Percentiles rank a stretch among this genome's conserved stretches.
Evolutionary conservation across 2,329 filamentous ascomycete genomes (phyloP).

Genomic region (Ophiostoma ulmi): DNA sequence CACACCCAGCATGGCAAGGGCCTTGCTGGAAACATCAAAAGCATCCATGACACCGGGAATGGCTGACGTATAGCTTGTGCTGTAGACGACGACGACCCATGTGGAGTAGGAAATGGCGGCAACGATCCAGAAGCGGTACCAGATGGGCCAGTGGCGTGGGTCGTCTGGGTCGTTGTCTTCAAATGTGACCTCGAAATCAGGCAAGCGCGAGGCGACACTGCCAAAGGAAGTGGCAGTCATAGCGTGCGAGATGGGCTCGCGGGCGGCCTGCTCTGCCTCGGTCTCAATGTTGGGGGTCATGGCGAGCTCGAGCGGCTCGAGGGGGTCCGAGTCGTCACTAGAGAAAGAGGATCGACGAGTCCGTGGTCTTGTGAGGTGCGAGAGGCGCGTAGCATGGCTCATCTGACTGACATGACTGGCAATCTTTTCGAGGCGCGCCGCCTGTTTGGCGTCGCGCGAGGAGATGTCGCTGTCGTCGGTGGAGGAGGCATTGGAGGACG

Average conservation of each 20-base stretch:
- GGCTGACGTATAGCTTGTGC: slow-evolving; percentile 68
- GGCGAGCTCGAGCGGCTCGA: slow-evolving; percentile 27
- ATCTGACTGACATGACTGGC: slow-evolving; percentile 17
- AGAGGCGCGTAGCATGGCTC: slow-evolving; percentile 16
- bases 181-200: slow-evolving; percentile 66
- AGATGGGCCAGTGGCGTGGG: slow-evolving; percentile 63
- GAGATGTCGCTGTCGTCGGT: slow-evolving; percentile 16
- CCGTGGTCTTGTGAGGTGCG: slow-evolving; percentile 7
- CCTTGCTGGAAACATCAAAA: slow-evolving; percentile 50
- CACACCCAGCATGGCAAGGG: slow-evolving; percentile 62
- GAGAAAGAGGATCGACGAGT: slow-evolving; percentile 18
- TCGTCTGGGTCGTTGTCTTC: slow-evolving; percentile 55
- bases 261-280: slow-evolving; percentile 23
- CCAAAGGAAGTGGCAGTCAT: slow-evolving; percentile 39
- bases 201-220: slow-evolving; percentile 39
- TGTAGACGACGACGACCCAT: slow-evolving; percentile 58
- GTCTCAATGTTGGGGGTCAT: slow-evolving; percentile 27
- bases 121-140: slow-evolving; percentile 38
- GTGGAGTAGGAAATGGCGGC: slow-evolving; percentile 41
- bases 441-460: slow-evolving; percentile 3
- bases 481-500: slow-evolving; percentile 5
- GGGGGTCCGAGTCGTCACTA: slow-evolving; percentile 27
- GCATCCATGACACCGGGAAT: slow-evolving; percentile 61
- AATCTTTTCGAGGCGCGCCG: slow-evolving; percentile 12
- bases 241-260: slow-evolving; percentile 38